phyloP scores from a whole-genome alignment of 371 early-diverging fungal species.

The Syncephalastrum contaminatum region DNA sequence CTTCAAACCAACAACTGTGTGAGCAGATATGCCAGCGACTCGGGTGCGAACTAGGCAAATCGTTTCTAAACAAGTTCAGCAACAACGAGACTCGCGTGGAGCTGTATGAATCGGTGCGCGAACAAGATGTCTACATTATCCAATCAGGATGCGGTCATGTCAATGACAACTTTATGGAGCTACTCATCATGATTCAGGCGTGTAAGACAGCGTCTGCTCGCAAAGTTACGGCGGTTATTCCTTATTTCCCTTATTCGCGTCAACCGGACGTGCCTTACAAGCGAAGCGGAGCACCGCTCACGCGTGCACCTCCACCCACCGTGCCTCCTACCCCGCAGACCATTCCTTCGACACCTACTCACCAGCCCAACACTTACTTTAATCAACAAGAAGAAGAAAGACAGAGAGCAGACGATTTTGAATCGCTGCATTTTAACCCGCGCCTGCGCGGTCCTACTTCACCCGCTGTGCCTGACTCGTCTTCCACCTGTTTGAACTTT shows the following conservation, averaged over 20 bases:
- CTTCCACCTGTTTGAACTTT: not conserved
- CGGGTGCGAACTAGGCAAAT: constrained; percentile 59
- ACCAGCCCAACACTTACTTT: constrained; percentile 6
- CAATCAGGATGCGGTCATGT: constrained; percentile 90
- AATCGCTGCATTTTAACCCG: not conserved
- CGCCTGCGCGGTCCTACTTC: not conserved
- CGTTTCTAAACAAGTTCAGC: constrained; percentile 70
- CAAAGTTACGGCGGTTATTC: constrained; percentile 87
- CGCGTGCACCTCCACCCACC: constrained; percentile 36
- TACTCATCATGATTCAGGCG: constrained; percentile 77
- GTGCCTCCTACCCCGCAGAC: constrained; percentile 29
- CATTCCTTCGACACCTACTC: constrained; percentile 23
- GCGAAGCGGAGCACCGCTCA: constrained; percentile 53
- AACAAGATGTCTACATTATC: constrained; percentile 91
- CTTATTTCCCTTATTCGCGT: constrained; percentile 93
- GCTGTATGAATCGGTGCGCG: constrained; percentile 86
- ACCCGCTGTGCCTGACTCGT: not conserved
- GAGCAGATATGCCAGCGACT: constrained; percentile 80
- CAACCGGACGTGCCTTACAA: constrained; percentile 76
- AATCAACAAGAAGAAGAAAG: not conserved
- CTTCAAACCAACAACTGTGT: constrained; percentile 83
- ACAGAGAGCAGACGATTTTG: not conserved
- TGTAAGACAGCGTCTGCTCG: constrained; percentile 91
- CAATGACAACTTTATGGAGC: constrained; percentile 80
- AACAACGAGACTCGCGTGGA: constrained; percentile 89